phyloP scores from a whole-genome alignment of 208 protist species.

The Sergeia podlipaevii region DNA sequence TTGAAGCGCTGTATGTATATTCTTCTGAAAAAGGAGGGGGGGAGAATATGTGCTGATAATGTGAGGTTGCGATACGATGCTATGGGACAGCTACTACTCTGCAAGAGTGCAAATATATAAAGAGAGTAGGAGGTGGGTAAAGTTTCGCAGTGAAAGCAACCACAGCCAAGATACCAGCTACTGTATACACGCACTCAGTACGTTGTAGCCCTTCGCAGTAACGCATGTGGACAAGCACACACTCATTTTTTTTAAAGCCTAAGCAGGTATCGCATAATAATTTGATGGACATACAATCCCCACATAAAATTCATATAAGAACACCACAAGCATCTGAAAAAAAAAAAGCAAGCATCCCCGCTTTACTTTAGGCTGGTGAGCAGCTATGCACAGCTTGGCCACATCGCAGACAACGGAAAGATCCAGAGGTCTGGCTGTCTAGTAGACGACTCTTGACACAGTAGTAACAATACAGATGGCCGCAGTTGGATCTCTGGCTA shows the following conservation, averaged over 20 bases:
- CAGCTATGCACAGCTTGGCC: slow-evolving; percentile 58
- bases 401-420: slow-evolving; percentile 78
- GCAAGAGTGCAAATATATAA: slow-evolving; percentile 2
- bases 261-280: too few relatives aligned
- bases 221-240: too few relatives aligned
- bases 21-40: too few relatives aligned
- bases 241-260: too few relatives aligned
- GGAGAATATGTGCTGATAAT: too few relatives aligned
- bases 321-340: slow-evolving; percentile 9
- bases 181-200: too few relatives aligned
- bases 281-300: too few relatives aligned
- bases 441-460: slow-evolving; percentile 86
- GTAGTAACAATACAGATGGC: slow-evolving; percentile 92
- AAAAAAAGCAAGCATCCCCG: background rate
- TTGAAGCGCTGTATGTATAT: too few relatives aligned
- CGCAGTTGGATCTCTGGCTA: slow-evolving; percentile 81
- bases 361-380: slow-evolving; percentile 20
- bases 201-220: too few relatives aligned
- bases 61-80: too few relatives aligned
- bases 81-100: background rate
- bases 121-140: slow-evolving; percentile 3
- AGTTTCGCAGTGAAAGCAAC: too few relatives aligned
- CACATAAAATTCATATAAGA: background rate
- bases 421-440: slow-evolving; percentile 43
- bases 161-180: too few relatives aligned